Percentiles rank a stretch among this genome's conserved stretches.
phyloP scores from a whole-genome alignment of 2,329 filamentous ascomycete species.

The Xylariaceae sp. region DNA sequence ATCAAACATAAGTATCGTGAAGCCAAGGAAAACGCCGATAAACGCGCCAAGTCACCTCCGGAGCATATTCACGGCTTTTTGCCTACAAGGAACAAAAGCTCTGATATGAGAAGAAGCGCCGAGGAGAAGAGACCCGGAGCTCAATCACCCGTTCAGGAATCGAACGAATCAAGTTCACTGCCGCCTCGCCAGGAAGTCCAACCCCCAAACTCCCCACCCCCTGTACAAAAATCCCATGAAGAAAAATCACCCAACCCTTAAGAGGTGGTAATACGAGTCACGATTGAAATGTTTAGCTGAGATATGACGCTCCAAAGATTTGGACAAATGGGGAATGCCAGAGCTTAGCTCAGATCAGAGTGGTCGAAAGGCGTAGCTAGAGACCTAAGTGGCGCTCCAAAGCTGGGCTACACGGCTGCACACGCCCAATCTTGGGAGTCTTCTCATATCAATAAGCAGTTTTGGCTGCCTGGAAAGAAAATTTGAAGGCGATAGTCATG shows the following conservation, averaged over 20 bases:
- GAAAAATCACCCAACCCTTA: conserved; percentile 27
- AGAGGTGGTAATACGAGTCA: conserved; percentile 18
- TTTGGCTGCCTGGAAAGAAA: conserved; percentile 10
- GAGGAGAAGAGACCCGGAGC: conserved; percentile 31
- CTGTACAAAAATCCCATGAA: conserved; percentile 27
- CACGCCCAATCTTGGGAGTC: conserved; percentile 1
- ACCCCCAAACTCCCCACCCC: conserved; percentile 29
- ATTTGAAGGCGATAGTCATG: conserved; percentile 6
- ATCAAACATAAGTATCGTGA: conserved; percentile 58
- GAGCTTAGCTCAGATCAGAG: neutral
- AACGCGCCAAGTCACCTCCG: conserved; percentile 55
- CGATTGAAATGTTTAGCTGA: conserved; percentile 14
- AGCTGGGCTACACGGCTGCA: neutral
- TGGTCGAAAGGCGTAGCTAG: conserved; percentile 1
- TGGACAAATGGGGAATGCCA: conserved; percentile 6
- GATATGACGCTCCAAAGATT: conserved; percentile 8
- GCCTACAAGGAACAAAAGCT: conserved; percentile 43
- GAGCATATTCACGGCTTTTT: conserved; percentile 36
- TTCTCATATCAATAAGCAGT: conserved; percentile 11
- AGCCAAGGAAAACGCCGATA: conserved; percentile 53
- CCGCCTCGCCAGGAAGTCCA: conserved; percentile 29
- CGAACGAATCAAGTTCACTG: conserved; percentile 8
- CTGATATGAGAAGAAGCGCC: conserved; percentile 44
- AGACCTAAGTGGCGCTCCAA: neutral
- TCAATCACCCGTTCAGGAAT: conserved; percentile 9